phyloP scores from a whole-genome alignment of 192 early-diverging fungal species.

The Lobosporangium transversale region DNA sequence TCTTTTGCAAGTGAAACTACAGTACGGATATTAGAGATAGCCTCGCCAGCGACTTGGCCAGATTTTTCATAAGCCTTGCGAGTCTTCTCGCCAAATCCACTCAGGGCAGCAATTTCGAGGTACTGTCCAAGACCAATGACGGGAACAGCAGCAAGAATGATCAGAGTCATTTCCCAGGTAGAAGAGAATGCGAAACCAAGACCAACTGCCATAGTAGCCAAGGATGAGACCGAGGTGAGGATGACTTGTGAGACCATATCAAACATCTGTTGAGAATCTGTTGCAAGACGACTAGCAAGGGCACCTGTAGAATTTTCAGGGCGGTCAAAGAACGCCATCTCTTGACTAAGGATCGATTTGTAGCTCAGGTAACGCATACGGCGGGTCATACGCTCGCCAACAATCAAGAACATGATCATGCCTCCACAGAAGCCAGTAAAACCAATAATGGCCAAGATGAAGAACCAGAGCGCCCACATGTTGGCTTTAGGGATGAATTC shows the following conservation, averaged over 20 bases:
- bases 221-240: constrained; percentile 57
- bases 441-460: constrained; percentile 39
- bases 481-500: constrained; percentile 34
- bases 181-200: constrained; percentile 73
- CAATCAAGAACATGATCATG: constrained; percentile 63
- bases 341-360: constrained; percentile 80
- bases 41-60: constrained; percentile 87
- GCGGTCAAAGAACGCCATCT: constrained; percentile 88
- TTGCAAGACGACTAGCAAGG: constrained; percentile 82
- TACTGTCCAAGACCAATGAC: constrained; percentile 63
- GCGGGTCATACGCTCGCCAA: constrained; percentile 56
- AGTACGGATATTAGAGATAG: constrained; percentile 87
- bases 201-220: constrained; percentile 47
- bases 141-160: constrained; percentile 72
- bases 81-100: constrained; percentile 70
- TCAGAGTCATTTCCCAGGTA: constrained; percentile 86
- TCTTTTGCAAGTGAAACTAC: constrained; percentile 84
- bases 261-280: constrained; percentile 71
- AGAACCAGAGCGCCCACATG: constrained; percentile 43
- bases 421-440: constrained; percentile 37
- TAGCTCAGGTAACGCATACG: constrained; percentile 74
- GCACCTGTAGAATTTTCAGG: constrained; percentile 78
- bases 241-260: constrained; percentile 61
- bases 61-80: constrained; percentile 81
- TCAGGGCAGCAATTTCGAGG: constrained; percentile 61